Percentiles rank a stretch among this genome's conserved stretches.
Conservation (phyloP, 1,284 basidiomycete species). For the Trichosporon coremiiforme region DNA sequence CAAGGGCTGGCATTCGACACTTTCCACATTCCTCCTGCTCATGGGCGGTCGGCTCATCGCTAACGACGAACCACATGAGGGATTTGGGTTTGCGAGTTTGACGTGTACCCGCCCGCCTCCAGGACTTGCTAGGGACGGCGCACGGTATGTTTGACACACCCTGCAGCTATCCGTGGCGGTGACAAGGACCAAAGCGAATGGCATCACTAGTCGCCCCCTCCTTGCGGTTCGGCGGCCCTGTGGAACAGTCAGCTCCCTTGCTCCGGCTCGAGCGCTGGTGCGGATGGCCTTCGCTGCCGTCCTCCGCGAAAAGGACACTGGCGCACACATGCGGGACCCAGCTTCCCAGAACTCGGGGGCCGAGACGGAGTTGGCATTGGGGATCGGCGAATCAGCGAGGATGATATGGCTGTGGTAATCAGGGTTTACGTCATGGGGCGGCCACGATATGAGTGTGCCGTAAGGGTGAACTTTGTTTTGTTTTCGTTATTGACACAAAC, state of each 20-base stretch:
- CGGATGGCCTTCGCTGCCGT: no score
- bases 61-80: not conserved
- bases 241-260: not conserved
- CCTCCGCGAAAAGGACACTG: no score
- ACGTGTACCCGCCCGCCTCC: not conserved
- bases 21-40: not conserved
- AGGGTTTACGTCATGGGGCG: not conserved
- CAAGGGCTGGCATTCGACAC: not conserved
- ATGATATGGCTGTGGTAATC: not conserved
- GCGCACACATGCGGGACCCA: not conserved
- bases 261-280: not conserved
- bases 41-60: not conserved
- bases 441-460: not conserved
- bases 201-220: not conserved
- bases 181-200: not conserved
- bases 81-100: not conserved
- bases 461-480: not conserved
- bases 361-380: no score
- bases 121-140: not conserved
- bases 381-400: not conserved
- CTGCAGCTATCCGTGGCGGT: not conserved
- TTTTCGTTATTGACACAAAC: not conserved
- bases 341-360: not conserved
- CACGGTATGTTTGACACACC: slow-evolving; percentile 7
- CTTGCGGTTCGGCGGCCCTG: not conserved